Conservation (phyloP, 225 moss, liverwort and hornwort genomes). For the Thuidium tamariscinum region DNA sequence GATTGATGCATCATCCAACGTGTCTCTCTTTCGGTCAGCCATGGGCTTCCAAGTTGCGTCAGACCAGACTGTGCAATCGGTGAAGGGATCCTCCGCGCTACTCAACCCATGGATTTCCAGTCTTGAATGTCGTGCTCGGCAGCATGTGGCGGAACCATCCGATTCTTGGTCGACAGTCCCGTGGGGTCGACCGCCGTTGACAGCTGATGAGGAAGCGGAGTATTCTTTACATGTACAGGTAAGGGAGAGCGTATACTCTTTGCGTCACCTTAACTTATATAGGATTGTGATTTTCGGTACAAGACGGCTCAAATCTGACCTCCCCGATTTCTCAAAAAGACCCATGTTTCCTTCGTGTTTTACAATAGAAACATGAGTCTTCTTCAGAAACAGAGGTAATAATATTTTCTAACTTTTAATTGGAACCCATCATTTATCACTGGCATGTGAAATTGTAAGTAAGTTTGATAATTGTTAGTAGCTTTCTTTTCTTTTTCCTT, state of each 20-base stretch:
- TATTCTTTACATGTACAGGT: slow-evolving; percentile 74
- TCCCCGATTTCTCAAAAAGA: no score
- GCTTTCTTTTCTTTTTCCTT: background rate
- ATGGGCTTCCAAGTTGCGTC: background rate
- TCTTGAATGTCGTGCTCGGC: background rate
- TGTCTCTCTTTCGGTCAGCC: background rate
- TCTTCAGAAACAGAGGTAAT: no score
- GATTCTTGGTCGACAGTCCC: slow-evolving; percentile 37
- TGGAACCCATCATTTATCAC: background rate
- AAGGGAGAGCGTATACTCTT: background rate
- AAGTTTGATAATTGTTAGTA: background rate
- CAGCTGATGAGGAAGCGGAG: slow-evolving; percentile 54
- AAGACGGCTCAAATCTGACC: background rate
- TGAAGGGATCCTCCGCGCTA: background rate
- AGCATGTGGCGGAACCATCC: slow-evolving; percentile 1
- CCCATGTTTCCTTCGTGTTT: no score
- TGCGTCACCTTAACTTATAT: background rate
- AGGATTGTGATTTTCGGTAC: background rate
- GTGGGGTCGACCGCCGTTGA: slow-evolving; percentile 46
- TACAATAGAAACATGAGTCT: no score
- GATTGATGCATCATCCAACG: background rate
- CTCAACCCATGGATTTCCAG: background rate
- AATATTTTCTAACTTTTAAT: background rate
- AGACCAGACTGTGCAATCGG: background rate
- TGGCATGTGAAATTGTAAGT: background rate